Evolutionary conservation across 371 early-diverging fungal genomes (phyloP), one percentile per base, ranked within the genome.

Genomic region (Mucor racemosus): DNA sequence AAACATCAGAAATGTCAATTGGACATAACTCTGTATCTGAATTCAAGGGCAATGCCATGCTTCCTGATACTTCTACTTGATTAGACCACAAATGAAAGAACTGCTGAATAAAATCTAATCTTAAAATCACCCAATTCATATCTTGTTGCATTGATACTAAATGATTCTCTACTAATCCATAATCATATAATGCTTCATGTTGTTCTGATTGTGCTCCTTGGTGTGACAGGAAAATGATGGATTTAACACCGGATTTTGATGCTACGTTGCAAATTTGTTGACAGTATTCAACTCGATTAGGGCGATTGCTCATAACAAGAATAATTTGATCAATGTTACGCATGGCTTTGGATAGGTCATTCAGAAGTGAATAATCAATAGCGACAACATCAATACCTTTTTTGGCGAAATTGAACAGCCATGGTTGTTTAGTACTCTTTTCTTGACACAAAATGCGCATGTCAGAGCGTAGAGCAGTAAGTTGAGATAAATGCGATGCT

Each of bases 21-120:
- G 81, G 79, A 7, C 79, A 81, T 2, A 81, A 59, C 8, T 72
- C 68, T n/a, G 65, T 60, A 38, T 71, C 67, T 14, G 46, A 57
- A 7, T 58, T 65, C 7, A 81, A 55, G 8, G 79, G 79, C 9
- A 81, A 21, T 0, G 68, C 19, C 39, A 76, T 40, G n/a, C 21
- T 44, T 33, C 69, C 62, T 9, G 66, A 36, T 15, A 58, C 63
- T 36, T 81, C 81, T 33, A 78, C 61, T 44, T 72, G 71, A 0
- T 60, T 36, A 9, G 77, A 56, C 77, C 77, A 78, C 13, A 76
- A 41, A 44, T 77, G 77, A 59, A 81, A 76, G 9, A 75, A 59
- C 15, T 81, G 81, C 26, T 75, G 68, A 7, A 81, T 70, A 73
- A 72, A 78, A 46, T 81, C 81, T 7, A 77, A 65, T 59, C 81